These are phyloP conservation scores for Candida frijolesensis DNA, from an alignment of 1,139 yeast species.

Conservation along the genomic window DNA sequence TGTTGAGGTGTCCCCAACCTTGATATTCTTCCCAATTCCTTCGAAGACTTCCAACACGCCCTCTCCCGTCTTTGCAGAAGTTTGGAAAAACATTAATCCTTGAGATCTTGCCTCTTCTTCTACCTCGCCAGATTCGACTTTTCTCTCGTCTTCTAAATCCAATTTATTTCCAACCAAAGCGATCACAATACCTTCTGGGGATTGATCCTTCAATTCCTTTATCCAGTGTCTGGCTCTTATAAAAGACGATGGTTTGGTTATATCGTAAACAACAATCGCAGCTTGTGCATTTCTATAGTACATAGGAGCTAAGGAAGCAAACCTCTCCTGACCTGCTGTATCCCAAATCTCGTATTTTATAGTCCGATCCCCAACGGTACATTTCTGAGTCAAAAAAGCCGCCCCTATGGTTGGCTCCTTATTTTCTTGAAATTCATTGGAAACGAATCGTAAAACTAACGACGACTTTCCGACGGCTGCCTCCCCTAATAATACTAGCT, in stretches of 20 bases:
- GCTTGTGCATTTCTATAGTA: slow-evolving; percentile 99
- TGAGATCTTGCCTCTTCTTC: slow-evolving; percentile 71
- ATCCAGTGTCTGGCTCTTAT: slow-evolving; percentile 99
- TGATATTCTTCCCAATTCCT: slow-evolving; percentile 82
- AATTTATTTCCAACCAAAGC: slow-evolving; percentile 93
- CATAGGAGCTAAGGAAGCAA: slow-evolving; percentile 96
- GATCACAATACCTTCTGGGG: slow-evolving; percentile 84
- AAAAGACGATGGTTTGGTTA: slow-evolving; percentile 95
- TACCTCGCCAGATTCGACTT: slow-evolving; percentile 89
- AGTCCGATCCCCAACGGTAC: slow-evolving; percentile 85
- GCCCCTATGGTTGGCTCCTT: slow-evolving; percentile 98
- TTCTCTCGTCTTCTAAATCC: slow-evolving; percentile 67
- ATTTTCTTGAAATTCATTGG: slow-evolving; percentile 95
- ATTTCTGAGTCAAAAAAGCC: slow-evolving; percentile 92
- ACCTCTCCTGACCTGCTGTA: slow-evolving; percentile 97
- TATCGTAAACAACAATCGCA: slow-evolving; percentile 92
- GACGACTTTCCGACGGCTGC: slow-evolving; percentile 99
- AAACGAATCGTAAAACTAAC: slow-evolving; percentile 86
- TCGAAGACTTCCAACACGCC: slow-evolving; percentile 81
- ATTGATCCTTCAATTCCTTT: slow-evolving; percentile 93
- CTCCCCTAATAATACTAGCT: slow-evolving; percentile 88
- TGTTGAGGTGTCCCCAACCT: slow-evolving; percentile 32
- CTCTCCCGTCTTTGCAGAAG: slow-evolving; percentile 90
- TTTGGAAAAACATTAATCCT: slow-evolving; percentile 81
- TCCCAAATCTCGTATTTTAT: slow-evolving; percentile 98